Base-by-base conservation (phyloP, 192 early-diverging fungal genomes). In the Podila horticola region DNA sequence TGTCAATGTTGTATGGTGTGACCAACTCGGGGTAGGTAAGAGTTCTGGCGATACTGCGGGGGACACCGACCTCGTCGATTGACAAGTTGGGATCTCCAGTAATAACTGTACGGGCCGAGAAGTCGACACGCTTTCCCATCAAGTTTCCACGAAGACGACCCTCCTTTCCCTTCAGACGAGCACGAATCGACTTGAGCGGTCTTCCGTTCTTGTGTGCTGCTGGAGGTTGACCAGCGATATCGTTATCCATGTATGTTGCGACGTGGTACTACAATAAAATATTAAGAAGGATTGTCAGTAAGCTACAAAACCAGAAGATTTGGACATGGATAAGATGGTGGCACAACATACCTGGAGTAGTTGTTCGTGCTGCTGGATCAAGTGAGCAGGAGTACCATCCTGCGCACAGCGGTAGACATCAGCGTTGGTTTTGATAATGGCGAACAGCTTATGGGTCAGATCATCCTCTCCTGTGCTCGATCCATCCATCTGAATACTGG, bases 61-160 rank as follows among this genome's bases (percentile, higher is more conserved):
- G 98, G 1, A 99, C 98, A 50, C 98, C 98, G 55, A 99, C 98
- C 84, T 99, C 93, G 84, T 99, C 98, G 50, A 99, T 93, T n/a
- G 92, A 93, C 50, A 99, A 86, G 81, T 98, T 97, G 24, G 98
- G 97, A 77, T 99, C 98, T 67, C 98, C 98, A 9, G 98, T 99
- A 84, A 99, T 98, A 58, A 99, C 98, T 5, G 97, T 99, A 86
- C 98, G 95, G 0, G 98, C 97, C 31, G 97, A 98, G 84, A 98
- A 99, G 84, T 98, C 98, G 3, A 99, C 97, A 86, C 98, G 95
- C 84, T 99, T 99, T 63, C 98, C 98, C 98, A 99, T 99, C 85
- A 99, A 86, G 84, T 99, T 99, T 64, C 97, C 97, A 86, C 98
- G 96, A 67, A 99, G 86, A 79, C 98, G 94, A 59, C 97, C 98